phyloP scores from a whole-genome alignment of 1,284 basidiomycete species.

The Caloboletus firmus region DNA sequence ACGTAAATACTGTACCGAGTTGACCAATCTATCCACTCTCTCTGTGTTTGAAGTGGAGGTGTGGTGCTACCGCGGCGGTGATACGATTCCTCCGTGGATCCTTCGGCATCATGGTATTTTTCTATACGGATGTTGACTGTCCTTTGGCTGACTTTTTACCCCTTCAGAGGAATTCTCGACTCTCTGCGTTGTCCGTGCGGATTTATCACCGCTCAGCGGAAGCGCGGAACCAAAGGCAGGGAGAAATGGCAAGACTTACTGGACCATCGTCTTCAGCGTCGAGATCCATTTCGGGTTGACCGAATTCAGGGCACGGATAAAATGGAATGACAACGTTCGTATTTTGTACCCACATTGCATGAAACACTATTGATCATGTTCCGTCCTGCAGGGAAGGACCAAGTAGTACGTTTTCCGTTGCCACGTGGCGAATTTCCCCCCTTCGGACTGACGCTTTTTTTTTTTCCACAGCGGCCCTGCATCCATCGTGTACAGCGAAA shows the following conservation, averaged over 20 bases:
- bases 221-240: conserved; percentile 67
- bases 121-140: neutral
- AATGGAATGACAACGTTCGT: conserved; percentile 74
- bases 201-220: conserved; percentile 65
- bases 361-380: conserved; percentile 7
- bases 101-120: conserved; percentile 55
- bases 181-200: conserved; percentile 71
- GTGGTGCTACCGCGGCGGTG: conserved; percentile 75
- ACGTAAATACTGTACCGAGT: conserved; percentile 76
- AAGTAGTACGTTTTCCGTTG: conserved; percentile 53
- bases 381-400: conserved; percentile 48
- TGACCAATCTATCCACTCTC: conserved; percentile 69
- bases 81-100: conserved; percentile 70
- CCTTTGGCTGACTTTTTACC: conserved; percentile 2
- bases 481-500: conserved; percentile 76
- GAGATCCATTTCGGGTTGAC: conserved; percentile 80
- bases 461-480: conserved; percentile 59
- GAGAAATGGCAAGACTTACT: conserved; percentile 65
- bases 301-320: conserved; percentile 76
- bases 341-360: neutral
- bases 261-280: conserved; percentile 78
- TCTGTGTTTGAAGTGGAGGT: conserved; percentile 79
- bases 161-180: conserved; percentile 68
- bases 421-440: neutral
- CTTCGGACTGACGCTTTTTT: conserved; percentile 5